Conservation (phyloP, 176 grass and related monocot genomes). For the Eremochloa ophiuroides region DNA sequence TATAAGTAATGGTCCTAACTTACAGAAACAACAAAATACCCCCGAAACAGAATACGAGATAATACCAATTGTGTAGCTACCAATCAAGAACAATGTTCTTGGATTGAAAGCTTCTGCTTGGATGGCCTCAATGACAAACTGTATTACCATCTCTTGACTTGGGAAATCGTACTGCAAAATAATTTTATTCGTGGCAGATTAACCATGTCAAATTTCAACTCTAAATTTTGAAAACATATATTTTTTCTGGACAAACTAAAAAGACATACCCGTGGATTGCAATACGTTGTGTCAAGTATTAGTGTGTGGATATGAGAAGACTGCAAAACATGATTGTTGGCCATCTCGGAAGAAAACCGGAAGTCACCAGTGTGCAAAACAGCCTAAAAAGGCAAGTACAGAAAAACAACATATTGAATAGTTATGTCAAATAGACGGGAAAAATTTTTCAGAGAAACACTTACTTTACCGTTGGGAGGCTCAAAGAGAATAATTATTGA, state of each 20-base stretch:
- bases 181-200: slow-evolving; percentile 9
- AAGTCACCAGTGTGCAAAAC: slow-evolving; percentile 96
- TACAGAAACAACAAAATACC: slow-evolving; percentile 6
- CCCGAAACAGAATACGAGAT: slow-evolving; percentile 1
- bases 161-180: slow-evolving; percentile 93
- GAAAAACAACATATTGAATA: slow-evolving; percentile 9
- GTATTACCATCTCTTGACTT: slow-evolving; percentile 79
- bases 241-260: not conserved
- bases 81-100: slow-evolving; percentile 91
- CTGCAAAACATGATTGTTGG: slow-evolving; percentile 55
- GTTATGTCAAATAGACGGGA: not conserved
- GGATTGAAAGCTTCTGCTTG: slow-evolving; percentile 98
- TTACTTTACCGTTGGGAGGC: slow-evolving; percentile 85
- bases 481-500: slow-evolving; percentile 95
- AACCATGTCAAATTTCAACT: not conserved
- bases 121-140: slow-evolving; percentile 95
- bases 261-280: slow-evolving; percentile 67
- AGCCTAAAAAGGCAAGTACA: slow-evolving; percentile 51
- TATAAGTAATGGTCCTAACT: not conserved
- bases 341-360: slow-evolving; percentile 76
- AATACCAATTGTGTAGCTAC: slow-evolving; percentile 96
- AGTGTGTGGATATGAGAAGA: slow-evolving; percentile 70
- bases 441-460: slow-evolving; percentile 15
- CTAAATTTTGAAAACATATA: not conserved
- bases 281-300: slow-evolving; percentile 94